These are phyloP conservation scores for Debaryomyces maramus DNA, from an alignment of 805 yeast genomes.

Conservation along the genomic window DNA sequence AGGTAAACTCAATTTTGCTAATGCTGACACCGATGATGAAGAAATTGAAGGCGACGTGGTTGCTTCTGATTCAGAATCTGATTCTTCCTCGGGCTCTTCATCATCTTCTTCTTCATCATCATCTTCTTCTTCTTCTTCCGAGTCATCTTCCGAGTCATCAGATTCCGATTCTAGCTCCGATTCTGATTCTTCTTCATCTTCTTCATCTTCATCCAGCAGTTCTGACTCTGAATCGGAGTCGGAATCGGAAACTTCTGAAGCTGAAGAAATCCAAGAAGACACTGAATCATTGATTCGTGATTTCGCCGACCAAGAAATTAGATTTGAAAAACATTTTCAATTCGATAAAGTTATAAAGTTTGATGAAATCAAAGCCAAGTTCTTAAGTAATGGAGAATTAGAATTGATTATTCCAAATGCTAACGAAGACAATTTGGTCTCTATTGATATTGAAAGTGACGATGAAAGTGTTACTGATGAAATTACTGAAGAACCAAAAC, in stretches of 20 bases:
- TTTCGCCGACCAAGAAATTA: conserved; percentile 39
- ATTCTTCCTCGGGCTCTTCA: conserved; percentile 5
- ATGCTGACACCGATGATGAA: conserved; percentile 15
- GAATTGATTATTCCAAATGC: conserved; percentile 43
- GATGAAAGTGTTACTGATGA: conserved; percentile 16
- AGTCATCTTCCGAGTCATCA: conserved; percentile 13
- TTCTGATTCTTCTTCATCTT: conserved; percentile 16
- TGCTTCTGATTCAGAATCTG: conserved; percentile 11
- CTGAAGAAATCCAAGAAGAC: conserved; percentile 32
- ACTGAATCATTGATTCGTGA: conserved; percentile 38
- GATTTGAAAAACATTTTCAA: conserved; percentile 43
- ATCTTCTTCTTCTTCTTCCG: conserved; percentile 7
- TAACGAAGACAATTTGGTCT: conserved; percentile 22
- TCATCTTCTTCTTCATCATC: conserved; percentile 2
- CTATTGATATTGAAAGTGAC: conserved; percentile 24
- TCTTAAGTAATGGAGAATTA: conserved; percentile 39
- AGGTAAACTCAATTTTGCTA: conserved; percentile 40
- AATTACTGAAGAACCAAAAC: neutral
- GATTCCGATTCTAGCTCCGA: conserved; percentile 11
- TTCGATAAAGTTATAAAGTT: conserved; percentile 40
- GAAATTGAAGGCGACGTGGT: conserved; percentile 14
- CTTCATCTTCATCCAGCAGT: conserved; percentile 15
- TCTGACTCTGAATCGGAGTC: conserved; percentile 16
- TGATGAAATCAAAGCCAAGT: conserved; percentile 38
- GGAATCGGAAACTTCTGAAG: conserved; percentile 13